A percentile compares a stretch with the other conserved stretches of the same genome.
Evolutionary conservation across 2,329 filamentous ascomycete genomes (phyloP).

Genomic region (Trichoderma lentiforme): DNA sequence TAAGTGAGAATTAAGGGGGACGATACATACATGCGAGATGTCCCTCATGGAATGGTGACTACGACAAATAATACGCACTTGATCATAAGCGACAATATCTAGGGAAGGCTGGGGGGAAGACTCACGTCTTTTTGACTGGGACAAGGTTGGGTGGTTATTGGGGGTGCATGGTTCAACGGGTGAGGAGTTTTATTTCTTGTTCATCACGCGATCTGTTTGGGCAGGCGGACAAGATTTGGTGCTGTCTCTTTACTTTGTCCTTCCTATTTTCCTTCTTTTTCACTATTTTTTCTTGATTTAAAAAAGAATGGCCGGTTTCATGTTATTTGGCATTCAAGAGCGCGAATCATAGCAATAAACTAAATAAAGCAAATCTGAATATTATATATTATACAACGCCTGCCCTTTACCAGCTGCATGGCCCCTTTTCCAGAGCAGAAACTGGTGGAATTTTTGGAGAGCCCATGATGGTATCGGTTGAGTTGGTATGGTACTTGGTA

Average conservation of each 20-base stretch:
- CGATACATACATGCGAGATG: neutral
- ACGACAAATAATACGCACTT: neutral
- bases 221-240: neutral
- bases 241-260: neutral
- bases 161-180: neutral
- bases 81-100: neutral
- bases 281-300: neutral
- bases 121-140: neutral
- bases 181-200: neutral
- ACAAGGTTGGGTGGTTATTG: neutral
- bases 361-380: neutral
- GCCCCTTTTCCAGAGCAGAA: neutral
- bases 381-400: neutral
- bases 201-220: neutral
- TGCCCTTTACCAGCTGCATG: neutral
- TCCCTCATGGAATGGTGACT: neutral
- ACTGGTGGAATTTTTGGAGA: neutral
- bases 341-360: neutral
- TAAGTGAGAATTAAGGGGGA: neutral
- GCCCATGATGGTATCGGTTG: neutral
- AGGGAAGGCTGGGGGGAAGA: neutral
- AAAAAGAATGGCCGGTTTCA: neutral
- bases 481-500: neutral
- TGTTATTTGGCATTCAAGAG: neutral
- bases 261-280: neutral